These are phyloP conservation scores for Fusarium tupiense DNA, from an alignment of 2,329 filamentous ascomycete species.

Conservation along the genomic window DNA sequence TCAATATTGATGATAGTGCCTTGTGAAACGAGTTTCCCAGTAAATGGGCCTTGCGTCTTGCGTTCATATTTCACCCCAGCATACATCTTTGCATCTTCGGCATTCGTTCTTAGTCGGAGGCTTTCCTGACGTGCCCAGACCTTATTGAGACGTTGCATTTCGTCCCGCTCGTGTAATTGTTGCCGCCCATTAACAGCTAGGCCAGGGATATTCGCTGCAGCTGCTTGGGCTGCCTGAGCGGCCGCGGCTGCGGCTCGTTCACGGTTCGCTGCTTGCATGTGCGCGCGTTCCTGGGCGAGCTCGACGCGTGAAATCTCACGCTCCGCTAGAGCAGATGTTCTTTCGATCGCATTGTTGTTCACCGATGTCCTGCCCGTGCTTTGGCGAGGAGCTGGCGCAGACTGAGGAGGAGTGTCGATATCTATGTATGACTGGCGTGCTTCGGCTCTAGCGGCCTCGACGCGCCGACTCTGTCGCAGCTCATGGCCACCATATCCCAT, in stretches of 20 bases:
- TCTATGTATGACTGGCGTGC: slow-evolving; percentile 42
- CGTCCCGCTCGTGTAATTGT: slow-evolving; percentile 57
- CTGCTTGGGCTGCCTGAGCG: slow-evolving; percentile 45
- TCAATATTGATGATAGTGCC: slow-evolving; percentile 71
- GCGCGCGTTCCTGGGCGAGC: slow-evolving; percentile 60
- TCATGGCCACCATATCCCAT: slow-evolving; percentile 49
- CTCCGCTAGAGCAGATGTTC: slow-evolving; percentile 59
- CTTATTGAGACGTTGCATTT: slow-evolving; percentile 63
- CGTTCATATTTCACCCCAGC: slow-evolving; percentile 70
- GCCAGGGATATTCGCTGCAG: slow-evolving; percentile 42
- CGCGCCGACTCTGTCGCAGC: slow-evolving; percentile 56
- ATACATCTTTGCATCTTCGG: slow-evolving; percentile 66
- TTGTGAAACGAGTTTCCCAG: slow-evolving; percentile 70
- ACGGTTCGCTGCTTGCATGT: slow-evolving; percentile 57
- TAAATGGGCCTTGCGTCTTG: slow-evolving; percentile 68
- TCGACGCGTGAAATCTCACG: slow-evolving; percentile 64
- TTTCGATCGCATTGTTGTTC: slow-evolving; percentile 52
- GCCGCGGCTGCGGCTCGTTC: slow-evolving; percentile 50
- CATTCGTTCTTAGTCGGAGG: slow-evolving; percentile 53
- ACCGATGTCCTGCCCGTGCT: slow-evolving; percentile 31
- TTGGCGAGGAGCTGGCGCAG: slow-evolving; percentile 29
- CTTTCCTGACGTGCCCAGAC: slow-evolving; percentile 66
- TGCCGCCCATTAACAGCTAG: slow-evolving; percentile 42
- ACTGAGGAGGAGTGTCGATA: slow-evolving; percentile 33
- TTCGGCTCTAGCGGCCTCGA: slow-evolving; percentile 41